Evolutionary conservation across 257 asterid genomes (phyloP).

Genomic region (Solanum chiquidenum): DNA sequence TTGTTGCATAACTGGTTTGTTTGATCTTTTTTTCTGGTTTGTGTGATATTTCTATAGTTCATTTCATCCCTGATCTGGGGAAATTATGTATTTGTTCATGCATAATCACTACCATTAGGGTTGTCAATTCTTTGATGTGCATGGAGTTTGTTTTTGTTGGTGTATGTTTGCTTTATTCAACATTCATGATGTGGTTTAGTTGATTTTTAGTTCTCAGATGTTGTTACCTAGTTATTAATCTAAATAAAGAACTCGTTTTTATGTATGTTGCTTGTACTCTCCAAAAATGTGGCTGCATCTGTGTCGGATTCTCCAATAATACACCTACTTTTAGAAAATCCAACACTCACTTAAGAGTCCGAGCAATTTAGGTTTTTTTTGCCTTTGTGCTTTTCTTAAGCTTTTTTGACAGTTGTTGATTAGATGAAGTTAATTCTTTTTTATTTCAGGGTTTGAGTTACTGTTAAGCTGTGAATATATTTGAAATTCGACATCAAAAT

Average conservation of each 20-base stretch:
- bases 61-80: not conserved
- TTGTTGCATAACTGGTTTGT: not conserved
- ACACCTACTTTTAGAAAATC: not conserved
- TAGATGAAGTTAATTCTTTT: not conserved
- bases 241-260: not conserved
- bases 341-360: not conserved
- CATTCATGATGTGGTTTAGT: not conserved
- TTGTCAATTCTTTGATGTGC: not conserved
- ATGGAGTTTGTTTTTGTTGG: not conserved
- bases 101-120: not conserved
- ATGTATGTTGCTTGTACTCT: not conserved
- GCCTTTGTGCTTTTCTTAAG: not conserved
- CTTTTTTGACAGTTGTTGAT: not conserved
- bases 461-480: not conserved
- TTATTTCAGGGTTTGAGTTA: not conserved
- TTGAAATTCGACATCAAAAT: constrained; percentile 16
- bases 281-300: not conserved
- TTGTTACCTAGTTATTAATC: not conserved
- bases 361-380: not conserved
- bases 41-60: not conserved
- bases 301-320: not conserved
- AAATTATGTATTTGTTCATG: not conserved
- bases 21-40: not conserved
- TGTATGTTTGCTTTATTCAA: not conserved
- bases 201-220: not conserved